Evolutionary conservation across 129 eudicot genomes (phyloP).

Genomic region (Lactuca sativa): DNA sequence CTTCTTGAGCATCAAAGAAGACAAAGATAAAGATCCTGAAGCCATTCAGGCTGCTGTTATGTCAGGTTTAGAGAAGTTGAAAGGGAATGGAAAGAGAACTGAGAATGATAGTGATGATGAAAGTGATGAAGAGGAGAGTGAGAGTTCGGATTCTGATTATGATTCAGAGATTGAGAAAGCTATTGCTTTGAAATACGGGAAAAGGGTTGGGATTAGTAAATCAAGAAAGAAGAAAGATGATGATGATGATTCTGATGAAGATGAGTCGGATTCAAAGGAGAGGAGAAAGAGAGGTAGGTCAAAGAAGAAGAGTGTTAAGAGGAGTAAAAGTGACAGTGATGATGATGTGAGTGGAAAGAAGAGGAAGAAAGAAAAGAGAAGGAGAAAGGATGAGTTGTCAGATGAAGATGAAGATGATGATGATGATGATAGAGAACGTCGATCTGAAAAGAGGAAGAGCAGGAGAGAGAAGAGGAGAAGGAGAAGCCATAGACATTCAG

Average conservation of each 20-base stretch:
- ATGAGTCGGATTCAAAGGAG: constrained; percentile 46
- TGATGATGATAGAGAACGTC: constrained; percentile 47
- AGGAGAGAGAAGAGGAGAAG: constrained; percentile 82
- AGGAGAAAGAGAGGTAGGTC: constrained; percentile 59
- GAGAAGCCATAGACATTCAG: constrained; percentile 59
- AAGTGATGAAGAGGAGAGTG: constrained; percentile 75
- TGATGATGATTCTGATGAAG: constrained; percentile 42
- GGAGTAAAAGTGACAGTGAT: constrained; percentile 40
- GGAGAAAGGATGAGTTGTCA: constrained; percentile 65
- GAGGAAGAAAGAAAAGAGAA: constrained; percentile 55
- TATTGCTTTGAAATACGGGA: constrained; percentile 60
- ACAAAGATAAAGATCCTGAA: constrained; percentile 59
- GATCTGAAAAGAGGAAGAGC: constrained; percentile 53
- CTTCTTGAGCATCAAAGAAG: constrained; percentile 74
- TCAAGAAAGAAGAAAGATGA: constrained; percentile 36
- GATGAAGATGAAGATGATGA: constrained; percentile 54
- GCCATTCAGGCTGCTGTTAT: constrained; percentile 66
- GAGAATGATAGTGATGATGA: constrained; percentile 57
- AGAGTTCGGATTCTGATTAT: constrained; percentile 81
- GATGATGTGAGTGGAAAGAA: constrained; percentile 48
- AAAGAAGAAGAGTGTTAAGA: constrained; percentile 58
- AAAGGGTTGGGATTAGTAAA: constrained; percentile 32
- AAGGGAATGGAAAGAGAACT: constrained; percentile 47
- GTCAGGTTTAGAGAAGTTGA: constrained; percentile 75
- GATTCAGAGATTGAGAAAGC: constrained; percentile 86